phyloP scores from a whole-genome alignment of 345 rosid species.

The Gossypium bickii region DNA sequence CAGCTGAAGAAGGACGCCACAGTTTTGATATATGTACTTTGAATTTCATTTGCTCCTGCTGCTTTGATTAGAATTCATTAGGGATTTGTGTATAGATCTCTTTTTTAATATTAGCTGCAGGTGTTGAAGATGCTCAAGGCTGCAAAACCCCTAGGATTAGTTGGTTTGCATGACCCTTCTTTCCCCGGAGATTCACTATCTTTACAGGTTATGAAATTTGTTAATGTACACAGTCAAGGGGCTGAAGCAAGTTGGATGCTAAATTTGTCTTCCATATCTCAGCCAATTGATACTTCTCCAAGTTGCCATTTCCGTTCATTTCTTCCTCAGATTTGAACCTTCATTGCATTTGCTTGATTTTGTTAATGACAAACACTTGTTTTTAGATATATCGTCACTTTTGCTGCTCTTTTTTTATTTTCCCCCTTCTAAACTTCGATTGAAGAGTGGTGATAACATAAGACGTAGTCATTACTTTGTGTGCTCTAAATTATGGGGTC shows the following conservation, averaged over 20 bases:
- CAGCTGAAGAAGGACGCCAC: neutral
- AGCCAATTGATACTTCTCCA: neutral
- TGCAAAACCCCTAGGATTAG: neutral
- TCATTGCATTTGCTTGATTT: neutral
- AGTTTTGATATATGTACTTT: neutral
- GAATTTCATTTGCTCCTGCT: constrained; percentile 5
- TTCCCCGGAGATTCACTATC: neutral
- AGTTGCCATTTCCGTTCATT: neutral
- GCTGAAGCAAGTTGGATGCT: neutral
- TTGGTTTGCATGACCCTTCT: neutral
- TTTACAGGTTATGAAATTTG: neutral
- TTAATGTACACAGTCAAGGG: neutral
- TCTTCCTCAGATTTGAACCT: neutral
- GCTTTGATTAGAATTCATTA: neutral
- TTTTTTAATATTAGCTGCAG: constrained; percentile 1
- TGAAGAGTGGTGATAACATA: neutral
- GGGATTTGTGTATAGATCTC: neutral
- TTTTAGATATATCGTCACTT: neutral
- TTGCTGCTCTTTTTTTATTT: neutral
- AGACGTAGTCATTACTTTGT: neutral
- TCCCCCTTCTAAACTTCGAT: neutral
- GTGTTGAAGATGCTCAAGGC: neutral
- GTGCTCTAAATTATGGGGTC: neutral
- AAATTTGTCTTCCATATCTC: neutral
- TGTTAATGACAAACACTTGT: neutral